Evolutionary conservation across 202 grass and related monocot genomes (phyloP), one percentile per base, ranked within the genome.

Genomic region (Miscanthus sacchariflorus): DNA sequence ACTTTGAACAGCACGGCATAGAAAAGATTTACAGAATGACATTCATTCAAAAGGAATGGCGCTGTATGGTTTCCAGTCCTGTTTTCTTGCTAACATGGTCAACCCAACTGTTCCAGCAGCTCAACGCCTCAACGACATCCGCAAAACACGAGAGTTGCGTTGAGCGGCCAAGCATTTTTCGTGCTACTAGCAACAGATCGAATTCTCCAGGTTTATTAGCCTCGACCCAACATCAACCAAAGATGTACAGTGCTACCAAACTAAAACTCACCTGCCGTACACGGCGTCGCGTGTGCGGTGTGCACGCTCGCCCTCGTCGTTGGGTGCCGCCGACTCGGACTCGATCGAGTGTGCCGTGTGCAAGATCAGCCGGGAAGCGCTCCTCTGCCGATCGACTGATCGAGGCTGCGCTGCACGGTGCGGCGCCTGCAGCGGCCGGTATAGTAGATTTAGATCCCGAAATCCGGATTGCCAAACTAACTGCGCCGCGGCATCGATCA

Each of bases 161-260:
- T 23, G 30, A 59, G 5, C 28, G 28, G 28, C 23, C 24, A 67
- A 28, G 24, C 42, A 12, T 48, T 27, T 74, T 27, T 17, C n/a
- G 11, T 27, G n/a, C 6, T 7, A 48, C 3, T 50, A 23, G 30
- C 40, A 64, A 35, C 9, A 13, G 7, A 30, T 30, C 28, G 28
- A 61, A 12, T 25, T 18, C 4, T 10, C 25, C 15, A 54, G 23
- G 17, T 50, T 35, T 2, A n/a, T 21, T 72, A 3, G 3, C 13
- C 23, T 68, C 69, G 9, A 83, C 69, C 38, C n/a, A 63, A 63
- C 50, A 30, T 21, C 36, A 28, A 83, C 81, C 69, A 54, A 77
- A 19, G 7, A 23, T 9, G 56, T 7, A 1, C 5, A 54, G 7
- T 59, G n/a, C 28, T 19, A 27, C 72, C 44, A 28, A 83, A 72